These are phyloP conservation scores for Vitis hybrid DNA, from an alignment of 177 flowering plant genomes.

Conservation along the genomic window DNA sequence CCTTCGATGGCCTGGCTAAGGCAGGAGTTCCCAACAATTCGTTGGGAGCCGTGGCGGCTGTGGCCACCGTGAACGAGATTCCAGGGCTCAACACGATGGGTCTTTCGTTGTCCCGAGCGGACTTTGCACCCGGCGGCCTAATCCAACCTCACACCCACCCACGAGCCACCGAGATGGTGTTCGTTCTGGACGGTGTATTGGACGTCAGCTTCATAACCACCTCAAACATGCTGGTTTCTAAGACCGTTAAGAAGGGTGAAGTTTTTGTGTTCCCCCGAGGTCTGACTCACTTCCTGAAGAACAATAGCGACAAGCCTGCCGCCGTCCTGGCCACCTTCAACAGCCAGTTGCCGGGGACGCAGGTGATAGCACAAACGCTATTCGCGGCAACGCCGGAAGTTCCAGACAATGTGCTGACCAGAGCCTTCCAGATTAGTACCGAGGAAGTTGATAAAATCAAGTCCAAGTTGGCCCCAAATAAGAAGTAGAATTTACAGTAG, in stretches of 20 bases:
- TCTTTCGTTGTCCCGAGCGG: slow-evolving; percentile 26
- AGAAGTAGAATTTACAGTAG: neutral
- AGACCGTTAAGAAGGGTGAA: slow-evolving; percentile 21
- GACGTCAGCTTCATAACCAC: slow-evolving; percentile 37
- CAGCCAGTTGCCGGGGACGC: slow-evolving; percentile 15
- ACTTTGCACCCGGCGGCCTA: slow-evolving; percentile 26
- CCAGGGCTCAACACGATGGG: slow-evolving; percentile 43
- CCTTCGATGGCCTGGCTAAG: slow-evolving; percentile 24
- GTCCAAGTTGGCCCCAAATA: neutral
- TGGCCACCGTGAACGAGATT: slow-evolving; percentile 24
- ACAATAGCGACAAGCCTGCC: slow-evolving; percentile 19
- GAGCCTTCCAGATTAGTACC: neutral
- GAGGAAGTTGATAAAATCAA: neutral
- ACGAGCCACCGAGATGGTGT: slow-evolving; percentile 34
- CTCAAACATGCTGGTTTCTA: slow-evolving; percentile 19
- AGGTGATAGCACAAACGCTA: neutral
- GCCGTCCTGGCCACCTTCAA: slow-evolving; percentile 26
- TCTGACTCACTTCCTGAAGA: slow-evolving; percentile 30
- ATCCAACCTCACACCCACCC: slow-evolving; percentile 44
- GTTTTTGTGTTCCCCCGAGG: slow-evolving; percentile 31
- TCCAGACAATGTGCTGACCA: neutral
- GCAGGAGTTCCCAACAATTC: slow-evolving; percentile 18
- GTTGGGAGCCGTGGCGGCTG: slow-evolving; percentile 25
- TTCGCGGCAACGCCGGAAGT: neutral
- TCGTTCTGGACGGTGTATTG: slow-evolving; percentile 32